Conservation (phyloP, 768 basidiomycete genomes). For the Lactarius indigo region DNA sequence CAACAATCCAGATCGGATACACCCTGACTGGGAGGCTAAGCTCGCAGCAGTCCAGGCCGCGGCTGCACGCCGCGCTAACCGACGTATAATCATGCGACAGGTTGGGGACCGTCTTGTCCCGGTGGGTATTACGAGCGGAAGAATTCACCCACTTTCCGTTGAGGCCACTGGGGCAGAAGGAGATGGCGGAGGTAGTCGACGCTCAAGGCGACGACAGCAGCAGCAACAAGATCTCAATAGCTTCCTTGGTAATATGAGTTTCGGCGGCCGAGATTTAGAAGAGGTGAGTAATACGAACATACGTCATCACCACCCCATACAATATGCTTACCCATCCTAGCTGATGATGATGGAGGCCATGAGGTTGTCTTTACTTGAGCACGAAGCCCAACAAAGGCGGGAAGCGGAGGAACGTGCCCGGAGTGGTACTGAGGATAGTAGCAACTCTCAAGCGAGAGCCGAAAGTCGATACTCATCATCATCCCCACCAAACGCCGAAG, state of each 20-base stretch:
- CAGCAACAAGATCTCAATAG: constrained; percentile 58
- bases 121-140: constrained; percentile 90
- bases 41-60: constrained; percentile 90
- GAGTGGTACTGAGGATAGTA: constrained; percentile 37
- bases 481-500: constrained; percentile 6
- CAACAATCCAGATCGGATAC: constrained; percentile 73
- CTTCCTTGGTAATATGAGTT: constrained; percentile 55
- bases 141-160: constrained; percentile 64
- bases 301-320: not conserved
- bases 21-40: constrained; percentile 98
- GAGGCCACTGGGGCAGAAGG: constrained; percentile 50
- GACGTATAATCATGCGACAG: constrained; percentile 97
- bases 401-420: constrained; percentile 67
- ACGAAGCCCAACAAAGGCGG: constrained; percentile 87
- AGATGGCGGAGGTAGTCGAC: constrained; percentile 42
- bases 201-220: constrained; percentile 56
- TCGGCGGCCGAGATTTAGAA: constrained; percentile 87
- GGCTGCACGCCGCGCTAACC: constrained; percentile 92
- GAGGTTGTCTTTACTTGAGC: constrained; percentile 89
- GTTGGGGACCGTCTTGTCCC: constrained; percentile 97
- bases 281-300: constrained; percentile 52
- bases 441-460: constrained; percentile 9
- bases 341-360: constrained; percentile 99
- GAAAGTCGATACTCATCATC: constrained; percentile 10
- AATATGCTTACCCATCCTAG: constrained; percentile 40